Conservation (phyloP, 1,284 basidiomycete genomes). For the Apiotrichum siamense region DNA sequence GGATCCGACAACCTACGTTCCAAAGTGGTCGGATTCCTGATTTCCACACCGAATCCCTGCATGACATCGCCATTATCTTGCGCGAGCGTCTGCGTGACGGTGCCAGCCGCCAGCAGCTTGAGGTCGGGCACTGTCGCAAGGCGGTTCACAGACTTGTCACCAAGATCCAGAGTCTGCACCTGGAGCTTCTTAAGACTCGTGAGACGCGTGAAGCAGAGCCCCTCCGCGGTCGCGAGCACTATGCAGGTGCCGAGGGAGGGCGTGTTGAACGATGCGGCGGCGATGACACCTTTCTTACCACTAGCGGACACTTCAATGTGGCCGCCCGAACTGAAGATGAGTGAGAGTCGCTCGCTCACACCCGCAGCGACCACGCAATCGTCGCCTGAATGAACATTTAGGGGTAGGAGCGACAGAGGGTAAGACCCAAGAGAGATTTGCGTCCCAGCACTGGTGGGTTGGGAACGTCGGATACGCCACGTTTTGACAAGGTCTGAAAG, state of each 20-base stretch:
- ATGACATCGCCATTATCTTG: constrained; percentile 55
- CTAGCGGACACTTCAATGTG: constrained; percentile 64
- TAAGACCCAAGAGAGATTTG: constrained; percentile 36
- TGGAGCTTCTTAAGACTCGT: constrained; percentile 72
- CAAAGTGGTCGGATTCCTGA: constrained; percentile 63
- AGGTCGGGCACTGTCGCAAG: constrained; percentile 57
- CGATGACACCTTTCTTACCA: constrained; percentile 63
- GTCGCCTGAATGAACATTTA: constrained; percentile 23
- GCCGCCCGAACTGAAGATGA: constrained; percentile 59
- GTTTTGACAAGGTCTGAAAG: no score
- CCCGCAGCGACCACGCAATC: constrained; percentile 32
- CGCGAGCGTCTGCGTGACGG: constrained; percentile 53
- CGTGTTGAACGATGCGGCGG: constrained; percentile 55
- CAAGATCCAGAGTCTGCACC: constrained; percentile 67
- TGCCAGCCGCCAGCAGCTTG: constrained; percentile 62
- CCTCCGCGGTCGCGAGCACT: constrained; percentile 55
- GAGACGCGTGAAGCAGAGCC: constrained; percentile 61
- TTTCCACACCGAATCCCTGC: constrained; percentile 57
- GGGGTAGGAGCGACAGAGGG: constrained; percentile 21
- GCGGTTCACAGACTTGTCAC: constrained; percentile 59
- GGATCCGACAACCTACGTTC: constrained; percentile 50
- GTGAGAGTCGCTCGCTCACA: constrained; percentile 38
- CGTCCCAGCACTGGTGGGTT: constrained; percentile 49
- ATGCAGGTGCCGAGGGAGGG: constrained; percentile 54
- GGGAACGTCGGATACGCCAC: no score